Evolutionary conservation across 176 grass and related monocot genomes (phyloP).

Genomic region (Carex kokanica): DNA sequence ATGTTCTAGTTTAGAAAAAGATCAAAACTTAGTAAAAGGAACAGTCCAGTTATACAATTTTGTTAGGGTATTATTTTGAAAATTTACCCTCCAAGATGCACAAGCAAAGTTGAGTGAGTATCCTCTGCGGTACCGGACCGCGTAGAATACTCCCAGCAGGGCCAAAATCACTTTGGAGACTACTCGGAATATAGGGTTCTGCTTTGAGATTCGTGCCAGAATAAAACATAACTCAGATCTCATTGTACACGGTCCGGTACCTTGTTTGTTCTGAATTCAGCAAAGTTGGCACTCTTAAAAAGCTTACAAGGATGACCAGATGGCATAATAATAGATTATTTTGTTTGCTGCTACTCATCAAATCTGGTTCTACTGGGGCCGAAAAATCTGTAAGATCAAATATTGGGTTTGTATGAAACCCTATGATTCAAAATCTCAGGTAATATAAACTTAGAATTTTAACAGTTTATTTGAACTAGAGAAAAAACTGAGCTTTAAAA

Average conservation of each 20-base stretch:
- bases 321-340: neutral
- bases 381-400: neutral
- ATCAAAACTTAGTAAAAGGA: neutral
- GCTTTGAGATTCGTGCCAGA: too few species aligned
- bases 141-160: too few species aligned
- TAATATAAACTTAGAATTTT: neutral
- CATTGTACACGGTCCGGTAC: too few species aligned
- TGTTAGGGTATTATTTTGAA: neutral
- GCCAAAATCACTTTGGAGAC: too few species aligned
- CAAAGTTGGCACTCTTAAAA: neutral
- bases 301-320: neutral
- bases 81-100: neutral
- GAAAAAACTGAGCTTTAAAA: neutral
- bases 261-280: too few species aligned
- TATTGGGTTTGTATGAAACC: neutral
- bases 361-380: neutral
- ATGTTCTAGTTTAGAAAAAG: neutral
- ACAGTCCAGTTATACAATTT: neutral
- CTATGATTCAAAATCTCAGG: neutral
- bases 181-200: too few species aligned
- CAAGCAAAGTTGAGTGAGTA: neutral
- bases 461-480: neutral
- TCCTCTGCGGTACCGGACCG: too few species aligned
- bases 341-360: neutral
- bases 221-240: too few species aligned